Percentiles rank a stretch among this genome's conserved stretches.
Evolutionary conservation across 495 filamentous ascomycete species (phyloP).

Genomic region (Letharia columbiana): DNA sequence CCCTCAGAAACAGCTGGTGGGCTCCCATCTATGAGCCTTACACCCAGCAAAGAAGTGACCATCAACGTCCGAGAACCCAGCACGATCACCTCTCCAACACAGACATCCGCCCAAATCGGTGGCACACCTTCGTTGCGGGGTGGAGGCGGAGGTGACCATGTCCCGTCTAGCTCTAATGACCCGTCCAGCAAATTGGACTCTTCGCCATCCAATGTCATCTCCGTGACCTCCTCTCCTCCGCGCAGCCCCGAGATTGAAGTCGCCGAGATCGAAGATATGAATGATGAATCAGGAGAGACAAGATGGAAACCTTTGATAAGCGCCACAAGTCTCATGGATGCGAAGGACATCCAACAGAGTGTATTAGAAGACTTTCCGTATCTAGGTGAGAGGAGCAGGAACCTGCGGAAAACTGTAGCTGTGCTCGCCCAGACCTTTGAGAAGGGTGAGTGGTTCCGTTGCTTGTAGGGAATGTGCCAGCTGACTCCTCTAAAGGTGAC

Average conservation of each 20-base stretch:
- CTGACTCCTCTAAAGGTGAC: conserved; percentile 32
- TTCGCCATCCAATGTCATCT: conserved; percentile 32
- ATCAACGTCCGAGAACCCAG: conserved; percentile 38
- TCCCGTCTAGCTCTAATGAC: not conserved
- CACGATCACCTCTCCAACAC: conserved; percentile 1
- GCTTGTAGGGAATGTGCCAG: conserved; percentile 29
- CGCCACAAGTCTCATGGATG: conserved; percentile 26
- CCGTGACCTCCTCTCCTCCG: conserved; percentile 42
- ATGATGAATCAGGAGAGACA: conserved; percentile 38
- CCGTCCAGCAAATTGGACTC: conserved; percentile 8
- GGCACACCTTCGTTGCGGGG: not conserved
- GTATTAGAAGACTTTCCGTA: conserved; percentile 24
- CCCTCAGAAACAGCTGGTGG: not conserved
- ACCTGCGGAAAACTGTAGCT: conserved; percentile 34
- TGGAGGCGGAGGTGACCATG: conserved; percentile 2
- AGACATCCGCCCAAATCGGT: conserved; percentile 3
- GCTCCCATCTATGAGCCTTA: conserved; percentile 24
- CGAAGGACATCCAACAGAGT: conserved; percentile 11
- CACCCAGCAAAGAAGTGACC: conserved; percentile 43
- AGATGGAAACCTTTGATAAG: conserved; percentile 36
- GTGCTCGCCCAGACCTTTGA: conserved; percentile 36
- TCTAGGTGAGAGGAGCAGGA: conserved; percentile 12
- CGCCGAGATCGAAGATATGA: conserved; percentile 48
- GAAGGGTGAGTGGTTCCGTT: conserved; percentile 31
- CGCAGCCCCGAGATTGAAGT: conserved; percentile 48